Conservation (phyloP, 2,329 filamentous ascomycete species). For the Trichoderma sp. region DNA sequence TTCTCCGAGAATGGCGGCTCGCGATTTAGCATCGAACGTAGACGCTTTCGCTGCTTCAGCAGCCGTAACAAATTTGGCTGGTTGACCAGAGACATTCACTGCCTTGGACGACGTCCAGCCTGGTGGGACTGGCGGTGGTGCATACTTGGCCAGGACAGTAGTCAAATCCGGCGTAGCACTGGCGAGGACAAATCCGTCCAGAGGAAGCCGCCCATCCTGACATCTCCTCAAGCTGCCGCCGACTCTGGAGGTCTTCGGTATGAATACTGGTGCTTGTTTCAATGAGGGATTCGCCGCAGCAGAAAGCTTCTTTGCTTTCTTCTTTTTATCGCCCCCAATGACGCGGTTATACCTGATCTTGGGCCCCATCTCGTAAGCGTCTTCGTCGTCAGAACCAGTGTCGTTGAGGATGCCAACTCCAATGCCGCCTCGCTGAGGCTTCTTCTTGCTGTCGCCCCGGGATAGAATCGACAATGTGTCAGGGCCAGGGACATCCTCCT, state of each 20-base stretch:
- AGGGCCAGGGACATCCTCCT: slow-evolving; percentile 39
- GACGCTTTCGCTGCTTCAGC: slow-evolving; percentile 78
- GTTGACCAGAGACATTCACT: slow-evolving; percentile 16
- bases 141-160: slow-evolving; percentile 48
- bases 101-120: slow-evolving; percentile 72
- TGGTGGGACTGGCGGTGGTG: slow-evolving; percentile 67
- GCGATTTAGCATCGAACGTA: slow-evolving; percentile 70
- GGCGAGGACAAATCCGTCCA: slow-evolving; percentile 78
- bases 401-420: slow-evolving; percentile 90
- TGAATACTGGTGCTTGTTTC: slow-evolving; percentile 71
- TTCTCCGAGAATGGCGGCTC: slow-evolving; percentile 82
- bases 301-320: slow-evolving; percentile 58
- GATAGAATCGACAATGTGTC: slow-evolving; percentile 31
- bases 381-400: slow-evolving; percentile 91
- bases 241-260: slow-evolving; percentile 57
- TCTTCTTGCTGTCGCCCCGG: slow-evolving; percentile 53
- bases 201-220: slow-evolving; percentile 77
- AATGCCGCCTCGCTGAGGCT: slow-evolving; percentile 65
- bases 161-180: slow-evolving; percentile 49
- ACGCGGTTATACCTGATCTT: slow-evolving; percentile 83
- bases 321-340: slow-evolving; percentile 80
- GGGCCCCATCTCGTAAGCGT: slow-evolving; percentile 89
- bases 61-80: slow-evolving; percentile 60
- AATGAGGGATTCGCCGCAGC: slow-evolving; percentile 65
- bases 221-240: slow-evolving; percentile 59